A percentile compares a stretch with the other conserved stretches of the same genome.
phyloP scores from a whole-genome alignment of 2,329 filamentous ascomycete species.

The Plenodomus biglobosus region DNA sequence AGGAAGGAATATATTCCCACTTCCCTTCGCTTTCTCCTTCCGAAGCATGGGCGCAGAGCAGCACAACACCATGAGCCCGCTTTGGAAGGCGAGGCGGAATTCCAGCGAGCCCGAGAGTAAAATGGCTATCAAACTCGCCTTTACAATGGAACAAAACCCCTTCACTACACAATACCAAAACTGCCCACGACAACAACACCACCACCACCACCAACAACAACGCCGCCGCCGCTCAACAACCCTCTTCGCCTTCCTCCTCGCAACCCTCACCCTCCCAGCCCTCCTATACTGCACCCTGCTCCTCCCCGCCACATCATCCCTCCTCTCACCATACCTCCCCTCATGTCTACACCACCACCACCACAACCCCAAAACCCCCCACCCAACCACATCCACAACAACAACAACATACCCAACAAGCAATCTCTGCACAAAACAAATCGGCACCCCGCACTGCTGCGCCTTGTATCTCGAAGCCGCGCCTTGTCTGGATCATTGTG shows the following conservation, averaged over 20 bases:
- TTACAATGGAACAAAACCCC: no score
- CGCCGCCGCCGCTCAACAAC: constrained; percentile 12
- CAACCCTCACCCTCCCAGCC: constrained; percentile 15
- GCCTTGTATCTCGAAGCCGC: constrained; percentile 26
- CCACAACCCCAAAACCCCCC: not conserved
- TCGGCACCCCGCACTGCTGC: constrained; percentile 29
- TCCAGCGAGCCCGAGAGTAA: no score
- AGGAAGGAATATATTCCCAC: no score
- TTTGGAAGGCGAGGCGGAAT: no score
- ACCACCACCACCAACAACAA: not conserved
- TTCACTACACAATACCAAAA: no score
- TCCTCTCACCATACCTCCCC: constrained; percentile 11
- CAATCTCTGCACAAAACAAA: constrained; percentile 25
- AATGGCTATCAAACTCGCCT: no score
- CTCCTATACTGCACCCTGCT: constrained; percentile 23
- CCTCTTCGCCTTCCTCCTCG: constrained; percentile 14
- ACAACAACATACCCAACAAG: not conserved
- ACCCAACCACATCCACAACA: constrained; percentile 1
- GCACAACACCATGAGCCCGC: no score
- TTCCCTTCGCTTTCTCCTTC: no score
- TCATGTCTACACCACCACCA: constrained; percentile 7
- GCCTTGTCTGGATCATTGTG: constrained; percentile 33
- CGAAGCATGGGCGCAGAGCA: no score
- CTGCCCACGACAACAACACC: not conserved
- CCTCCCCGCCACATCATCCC: no score